Percentiles rank a stretch among this genome's conserved stretches.
Conservation (phyloP, 1,284 basidiomycete species). For the Anthracocystis setariae region DNA sequence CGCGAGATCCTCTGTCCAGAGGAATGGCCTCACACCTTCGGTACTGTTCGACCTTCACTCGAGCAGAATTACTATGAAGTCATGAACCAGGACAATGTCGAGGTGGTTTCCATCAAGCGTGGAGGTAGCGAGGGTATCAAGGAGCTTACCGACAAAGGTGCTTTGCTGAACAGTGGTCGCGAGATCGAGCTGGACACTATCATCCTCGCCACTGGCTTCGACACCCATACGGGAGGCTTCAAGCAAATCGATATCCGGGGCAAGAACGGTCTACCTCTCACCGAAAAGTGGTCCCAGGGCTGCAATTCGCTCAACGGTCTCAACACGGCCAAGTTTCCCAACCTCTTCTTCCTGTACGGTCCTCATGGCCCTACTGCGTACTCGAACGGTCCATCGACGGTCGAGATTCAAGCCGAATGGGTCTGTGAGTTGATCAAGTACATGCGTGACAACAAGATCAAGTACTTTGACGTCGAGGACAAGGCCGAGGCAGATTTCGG, state of each 20-base stretch:
- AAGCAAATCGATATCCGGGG: slow-evolving; percentile 55
- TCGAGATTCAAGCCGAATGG: slow-evolving; percentile 52
- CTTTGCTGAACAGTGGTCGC: slow-evolving; percentile 71
- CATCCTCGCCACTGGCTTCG: slow-evolving; percentile 66
- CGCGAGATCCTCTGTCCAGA: slow-evolving; percentile 52
- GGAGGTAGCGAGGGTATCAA: slow-evolving; percentile 67
- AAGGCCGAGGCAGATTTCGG: slow-evolving; percentile 47
- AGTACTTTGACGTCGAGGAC: slow-evolving; percentile 38
- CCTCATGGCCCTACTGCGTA: slow-evolving; percentile 53
- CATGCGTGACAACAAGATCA: slow-evolving; percentile 49
- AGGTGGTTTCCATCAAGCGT: slow-evolving; percentile 69
- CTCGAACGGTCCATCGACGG: slow-evolving; percentile 48
- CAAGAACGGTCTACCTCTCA: slow-evolving; percentile 40
- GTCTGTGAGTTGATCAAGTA: slow-evolving; percentile 43
- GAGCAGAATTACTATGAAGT: slow-evolving; percentile 65
- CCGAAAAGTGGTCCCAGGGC: slow-evolving; percentile 53
- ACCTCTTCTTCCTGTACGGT: slow-evolving; percentile 57
- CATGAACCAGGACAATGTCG: slow-evolving; percentile 73
- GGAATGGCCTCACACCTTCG: slow-evolving; percentile 55
- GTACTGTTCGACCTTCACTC: slow-evolving; percentile 52
- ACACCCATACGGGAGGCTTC: slow-evolving; percentile 62
- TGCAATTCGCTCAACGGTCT: slow-evolving; percentile 53
- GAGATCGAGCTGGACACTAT: slow-evolving; percentile 58
- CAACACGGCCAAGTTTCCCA: slow-evolving; percentile 51
- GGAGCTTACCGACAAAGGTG: slow-evolving; percentile 70